These are phyloP conservation scores for Paraconiothyrium sp. DNA, from an alignment of 2,329 filamentous ascomycete species.

Conservation along the genomic window DNA sequence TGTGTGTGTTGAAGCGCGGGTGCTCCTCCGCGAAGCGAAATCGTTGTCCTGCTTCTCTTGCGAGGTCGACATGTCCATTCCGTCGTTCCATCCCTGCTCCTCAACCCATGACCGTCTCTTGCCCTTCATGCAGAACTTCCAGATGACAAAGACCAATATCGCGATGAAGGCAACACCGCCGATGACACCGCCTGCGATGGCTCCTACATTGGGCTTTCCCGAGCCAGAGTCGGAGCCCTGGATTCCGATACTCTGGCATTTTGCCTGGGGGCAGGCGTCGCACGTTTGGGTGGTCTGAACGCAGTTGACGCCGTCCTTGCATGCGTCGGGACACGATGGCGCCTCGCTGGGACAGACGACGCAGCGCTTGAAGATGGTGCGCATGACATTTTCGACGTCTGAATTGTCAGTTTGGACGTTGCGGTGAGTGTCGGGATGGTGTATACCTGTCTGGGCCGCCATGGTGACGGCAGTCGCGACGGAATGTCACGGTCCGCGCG, in stretches of 20 bases:
- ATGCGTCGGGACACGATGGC: conserved; percentile 68
- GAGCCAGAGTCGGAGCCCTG: conserved; percentile 27
- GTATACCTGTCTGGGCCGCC: conserved; percentile 28
- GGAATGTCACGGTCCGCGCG: conserved; percentile 17
- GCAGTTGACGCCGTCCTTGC: conserved; percentile 65
- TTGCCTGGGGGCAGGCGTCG: conserved; percentile 65
- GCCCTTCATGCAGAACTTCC: conserved; percentile 86
- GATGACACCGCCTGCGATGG: conserved; percentile 90
- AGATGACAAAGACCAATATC: conserved; percentile 81
- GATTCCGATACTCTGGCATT: conserved; percentile 59
- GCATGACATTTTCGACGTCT: conserved; percentile 51
- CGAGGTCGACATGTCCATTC: conserved; percentile 61
- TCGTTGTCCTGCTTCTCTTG: conserved; percentile 67
- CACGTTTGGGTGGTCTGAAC: conserved; percentile 68
- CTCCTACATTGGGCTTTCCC: conserved; percentile 72
- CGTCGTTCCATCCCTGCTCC: conserved; percentile 64
- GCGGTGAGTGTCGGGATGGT: conserved; percentile 2
- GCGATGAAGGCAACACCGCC: conserved; percentile 81
- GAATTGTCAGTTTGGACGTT: conserved; percentile 16
- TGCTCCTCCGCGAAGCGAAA: conserved; percentile 64
- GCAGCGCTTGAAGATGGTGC: conserved; percentile 66
- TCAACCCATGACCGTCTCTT: conserved; percentile 69
- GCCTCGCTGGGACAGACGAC: conserved; percentile 62
- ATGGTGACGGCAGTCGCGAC: conserved; percentile 25
- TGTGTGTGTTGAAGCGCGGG: conserved; percentile 82